Conservation (phyloP, 176 grass and related monocot genomes). For the Tuctoria greenei region DNA sequence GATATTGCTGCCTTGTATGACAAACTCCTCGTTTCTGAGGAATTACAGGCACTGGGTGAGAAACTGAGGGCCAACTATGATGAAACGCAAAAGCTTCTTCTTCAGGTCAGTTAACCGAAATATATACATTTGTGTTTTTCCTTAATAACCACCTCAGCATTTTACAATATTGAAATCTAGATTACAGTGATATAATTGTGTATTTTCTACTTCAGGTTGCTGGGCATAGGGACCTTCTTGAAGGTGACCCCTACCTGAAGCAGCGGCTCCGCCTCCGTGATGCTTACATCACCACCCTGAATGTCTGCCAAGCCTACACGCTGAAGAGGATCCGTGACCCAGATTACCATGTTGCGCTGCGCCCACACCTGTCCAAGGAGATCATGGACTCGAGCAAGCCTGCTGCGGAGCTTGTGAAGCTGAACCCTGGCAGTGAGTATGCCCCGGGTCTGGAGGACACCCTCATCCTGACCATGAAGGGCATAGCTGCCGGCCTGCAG, state of each 20-base stretch:
- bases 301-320: slow-evolving; percentile 70
- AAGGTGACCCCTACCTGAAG: slow-evolving; percentile 75
- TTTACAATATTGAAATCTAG: background rate
- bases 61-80: slow-evolving; percentile 55
- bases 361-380: slow-evolving; percentile 63
- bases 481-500: slow-evolving; percentile 74
- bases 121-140: too few species aligned
- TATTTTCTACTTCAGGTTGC: slow-evolving; percentile 45
- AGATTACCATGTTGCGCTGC: slow-evolving; percentile 44
- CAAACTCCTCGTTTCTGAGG: slow-evolving; percentile 63
- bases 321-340: slow-evolving; percentile 64
- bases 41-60: slow-evolving; percentile 49
- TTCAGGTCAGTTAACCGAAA: slow-evolving; percentile 38
- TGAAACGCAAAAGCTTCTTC: slow-evolving; percentile 62
- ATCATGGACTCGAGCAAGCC: slow-evolving; percentile 46
- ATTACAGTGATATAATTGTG: background rate
- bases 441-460: slow-evolving; percentile 74
- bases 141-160: background rate
- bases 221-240: slow-evolving; percentile 64
- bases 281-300: slow-evolving; percentile 65
- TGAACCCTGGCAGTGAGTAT: slow-evolving; percentile 66
- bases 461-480: slow-evolving; percentile 86
- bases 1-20: slow-evolving; percentile 71
- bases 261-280: slow-evolving; percentile 66
- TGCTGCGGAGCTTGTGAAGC: slow-evolving; percentile 63